Evolutionary conservation across 768 basidiomycete genomes (phyloP), one percentile per base, ranked within the genome.

Genomic region (Hygrocybe punicea): DNA sequence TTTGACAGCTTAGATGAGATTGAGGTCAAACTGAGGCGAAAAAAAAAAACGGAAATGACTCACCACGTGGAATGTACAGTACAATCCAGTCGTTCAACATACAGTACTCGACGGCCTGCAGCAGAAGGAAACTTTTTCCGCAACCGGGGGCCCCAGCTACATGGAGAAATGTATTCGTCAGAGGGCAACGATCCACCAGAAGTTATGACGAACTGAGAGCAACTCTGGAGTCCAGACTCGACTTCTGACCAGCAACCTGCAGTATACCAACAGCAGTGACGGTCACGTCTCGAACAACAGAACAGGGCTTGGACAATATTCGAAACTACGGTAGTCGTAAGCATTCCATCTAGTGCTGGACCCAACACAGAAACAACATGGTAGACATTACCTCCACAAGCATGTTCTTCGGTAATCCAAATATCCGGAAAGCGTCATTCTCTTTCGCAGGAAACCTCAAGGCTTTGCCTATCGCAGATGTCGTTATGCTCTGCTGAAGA

Each of bases 31-130:
- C 19, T 33, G 23, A 42, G 53, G 21, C 36, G 36, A 13, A 37
- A 9, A 34, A 42, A 4, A 9, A 25, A 8, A 33, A 21, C 21
- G 42, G 16, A 17, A 35, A 23, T 10, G 25, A 70, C 78, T 48
- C 33, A 90, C 91, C 84, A 72, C 87, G 78, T 3, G 94, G 92
- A 23, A 93, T 81, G 67, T 94, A 97, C 16, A 95, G 70, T 16
- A 93, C 90, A 19, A 95, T 79, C 89, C 91, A 94, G 24, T 81
- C 80, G 19, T 81, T 78, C 2, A 78, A 70, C 9, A 79, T 63
- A 34, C 84, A 86, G 60, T 91, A 85, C 37, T 87, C 78, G 0
- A 90, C 83, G 0, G 87, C 80, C 68, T 97, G 93, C 8, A 94
- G 73, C 29, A 96, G 71, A 8, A 90, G 69, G 58, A 82, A 84